Evolutionary conservation across 1,284 basidiomycete species (phyloP).

Genomic region (Apiotrichum sp.): DNA sequence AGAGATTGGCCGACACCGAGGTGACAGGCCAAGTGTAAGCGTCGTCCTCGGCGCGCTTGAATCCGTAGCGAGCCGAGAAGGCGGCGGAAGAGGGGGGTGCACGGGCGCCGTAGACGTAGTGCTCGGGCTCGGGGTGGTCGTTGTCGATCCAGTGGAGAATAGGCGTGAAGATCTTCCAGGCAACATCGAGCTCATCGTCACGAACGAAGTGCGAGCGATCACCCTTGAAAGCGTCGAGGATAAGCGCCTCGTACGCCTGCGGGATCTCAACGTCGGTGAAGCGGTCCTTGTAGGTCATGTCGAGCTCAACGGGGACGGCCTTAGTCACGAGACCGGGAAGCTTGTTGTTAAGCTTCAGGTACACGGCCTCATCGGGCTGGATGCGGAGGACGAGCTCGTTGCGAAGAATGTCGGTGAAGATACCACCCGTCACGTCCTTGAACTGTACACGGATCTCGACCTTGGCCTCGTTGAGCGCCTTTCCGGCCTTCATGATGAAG

Average conservation of each 20-base stretch:
- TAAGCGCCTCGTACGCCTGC: slow-evolving; percentile 88
- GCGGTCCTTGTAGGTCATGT: slow-evolving; percentile 90
- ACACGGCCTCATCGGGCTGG: slow-evolving; percentile 88
- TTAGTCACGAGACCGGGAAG: slow-evolving; percentile 81
- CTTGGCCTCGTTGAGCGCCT: slow-evolving; percentile 94
- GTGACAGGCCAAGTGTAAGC: slow-evolving; percentile 56
- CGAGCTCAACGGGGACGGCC: slow-evolving; percentile 90
- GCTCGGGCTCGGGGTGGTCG: slow-evolving; percentile 56
- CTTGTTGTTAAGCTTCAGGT: slow-evolving; percentile 92
- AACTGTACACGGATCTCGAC: slow-evolving; percentile 94
- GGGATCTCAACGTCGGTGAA: slow-evolving; percentile 84
- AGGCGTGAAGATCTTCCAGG: slow-evolving; percentile 97
- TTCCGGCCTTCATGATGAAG: slow-evolving; percentile 93
- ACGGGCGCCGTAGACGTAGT: slow-evolving; percentile 85
- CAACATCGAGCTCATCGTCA: slow-evolving; percentile 87
- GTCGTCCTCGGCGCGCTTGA: slow-evolving; percentile 59
- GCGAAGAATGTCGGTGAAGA: slow-evolving; percentile 88
- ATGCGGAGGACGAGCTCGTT: slow-evolving; percentile 95
- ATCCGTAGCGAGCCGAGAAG: slow-evolving; percentile 72
- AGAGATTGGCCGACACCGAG: slow-evolving; percentile 32
- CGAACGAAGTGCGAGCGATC: slow-evolving; percentile 69
- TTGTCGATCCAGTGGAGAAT: slow-evolving; percentile 79
- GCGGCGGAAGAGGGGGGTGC: slow-evolving; percentile 77
- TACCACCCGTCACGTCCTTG: slow-evolving; percentile 90
- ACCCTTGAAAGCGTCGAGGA: slow-evolving; percentile 75